A percentile compares a stretch with the other conserved stretches of the same genome.
Conservation (phyloP, 768 basidiomycete species). For the Mycena polygramma region DNA sequence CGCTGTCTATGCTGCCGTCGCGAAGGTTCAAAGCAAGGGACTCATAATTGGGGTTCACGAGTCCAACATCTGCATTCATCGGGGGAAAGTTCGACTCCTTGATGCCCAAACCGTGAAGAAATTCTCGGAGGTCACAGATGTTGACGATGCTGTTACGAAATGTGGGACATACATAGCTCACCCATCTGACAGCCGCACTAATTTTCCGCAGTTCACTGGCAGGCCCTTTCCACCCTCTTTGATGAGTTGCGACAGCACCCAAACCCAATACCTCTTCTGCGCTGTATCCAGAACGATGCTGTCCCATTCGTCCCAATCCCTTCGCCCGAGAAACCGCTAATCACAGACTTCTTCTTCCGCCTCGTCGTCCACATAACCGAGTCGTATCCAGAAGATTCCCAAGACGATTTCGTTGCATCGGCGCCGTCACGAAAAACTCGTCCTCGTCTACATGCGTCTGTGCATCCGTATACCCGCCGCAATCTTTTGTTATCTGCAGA, state of each 20-base stretch:
- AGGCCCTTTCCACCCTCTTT: not conserved
- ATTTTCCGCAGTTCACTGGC: constrained; percentile 4
- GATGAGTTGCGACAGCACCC: constrained; percentile 3
- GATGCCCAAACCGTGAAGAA: constrained; percentile 37
- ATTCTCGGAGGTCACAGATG: constrained; percentile 20
- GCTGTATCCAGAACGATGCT: not conserved
- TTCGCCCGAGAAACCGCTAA: constrained; percentile 5
- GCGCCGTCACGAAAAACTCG: not conserved
- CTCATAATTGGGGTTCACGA: constrained; percentile 39
- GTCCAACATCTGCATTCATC: constrained; percentile 48
- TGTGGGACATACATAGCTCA: not conserved
- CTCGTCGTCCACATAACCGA: not conserved
- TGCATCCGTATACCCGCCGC: constrained; percentile 4
- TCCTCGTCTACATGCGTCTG: not conserved
- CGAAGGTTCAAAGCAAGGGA: constrained; percentile 45
- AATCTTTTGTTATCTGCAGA: not conserved
- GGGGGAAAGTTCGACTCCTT: constrained; percentile 52
- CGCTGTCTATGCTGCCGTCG: constrained; percentile 48
- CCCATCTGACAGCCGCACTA: not conserved
- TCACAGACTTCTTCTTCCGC: not conserved
- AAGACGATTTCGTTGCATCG: not conserved
- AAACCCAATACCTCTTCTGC: not conserved
- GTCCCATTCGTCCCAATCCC: constrained; percentile 10
- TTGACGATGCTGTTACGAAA: constrained; percentile 13
- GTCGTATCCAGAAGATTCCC: no score